Conservation (phyloP, 139 green algal genomes). For the Ostreobium quekettii region DNA sequence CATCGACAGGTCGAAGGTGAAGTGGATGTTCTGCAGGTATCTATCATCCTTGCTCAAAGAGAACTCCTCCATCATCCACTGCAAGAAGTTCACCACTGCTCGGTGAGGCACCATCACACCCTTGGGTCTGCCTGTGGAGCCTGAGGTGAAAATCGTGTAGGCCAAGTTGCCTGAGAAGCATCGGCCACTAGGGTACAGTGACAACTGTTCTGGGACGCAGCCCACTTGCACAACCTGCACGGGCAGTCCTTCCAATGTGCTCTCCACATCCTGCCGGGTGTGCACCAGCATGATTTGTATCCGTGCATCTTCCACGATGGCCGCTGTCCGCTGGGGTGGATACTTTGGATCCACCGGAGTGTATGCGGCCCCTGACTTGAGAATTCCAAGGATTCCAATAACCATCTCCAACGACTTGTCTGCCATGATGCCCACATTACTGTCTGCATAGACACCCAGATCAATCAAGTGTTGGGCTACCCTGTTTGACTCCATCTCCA, state of each 20-base stretch:
- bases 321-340: slow-evolving; percentile 31
- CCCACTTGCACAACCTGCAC: not conserved
- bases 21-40: slow-evolving; percentile 5
- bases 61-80: slow-evolving; percentile 12
- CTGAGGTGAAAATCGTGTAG: slow-evolving; percentile 60
- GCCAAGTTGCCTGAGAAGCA: slow-evolving; percentile 21
- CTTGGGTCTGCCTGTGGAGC: slow-evolving; percentile 52
- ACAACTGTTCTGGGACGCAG: not conserved
- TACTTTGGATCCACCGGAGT: slow-evolving; percentile 49
- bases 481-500: slow-evolving; percentile 23
- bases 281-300: not conserved
- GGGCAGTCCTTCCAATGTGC: not conserved
- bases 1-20: slow-evolving; percentile 19
- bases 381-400: slow-evolving; percentile 30
- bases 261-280: slow-evolving; percentile 3
- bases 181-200: not conserved
- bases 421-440: slow-evolving; percentile 31
- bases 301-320: slow-evolving; percentile 38
- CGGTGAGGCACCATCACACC: slow-evolving; percentile 35
- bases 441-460: slow-evolving; percentile 13
- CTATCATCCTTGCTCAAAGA: not conserved
- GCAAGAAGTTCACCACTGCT: slow-evolving; percentile 29
- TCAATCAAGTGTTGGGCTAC: slow-evolving; percentile 24
- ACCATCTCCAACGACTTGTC: slow-evolving; percentile 33
- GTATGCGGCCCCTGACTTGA: slow-evolving; percentile 43